Conservation (phyloP, 2,329 filamentous ascomycete species). For the Blastomyces gilchristii region DNA sequence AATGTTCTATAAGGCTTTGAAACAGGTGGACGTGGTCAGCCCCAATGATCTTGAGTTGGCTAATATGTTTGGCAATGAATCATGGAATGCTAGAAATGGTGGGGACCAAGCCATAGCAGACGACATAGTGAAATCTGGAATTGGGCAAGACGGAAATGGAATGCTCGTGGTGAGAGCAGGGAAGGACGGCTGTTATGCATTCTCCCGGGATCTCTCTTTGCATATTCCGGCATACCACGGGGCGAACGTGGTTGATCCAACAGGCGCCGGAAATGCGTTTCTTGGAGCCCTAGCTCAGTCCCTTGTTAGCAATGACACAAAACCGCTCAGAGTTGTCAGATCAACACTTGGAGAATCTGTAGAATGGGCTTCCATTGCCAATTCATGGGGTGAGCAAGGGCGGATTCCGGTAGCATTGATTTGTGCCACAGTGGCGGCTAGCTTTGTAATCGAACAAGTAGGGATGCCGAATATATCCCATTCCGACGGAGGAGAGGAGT, state of each 20-base stretch:
- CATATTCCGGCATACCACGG: conserved; percentile 74
- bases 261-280: conserved; percentile 88
- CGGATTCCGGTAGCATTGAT: conserved; percentile 55
- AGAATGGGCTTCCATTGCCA: conserved; percentile 39
- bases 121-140: conserved; percentile 28
- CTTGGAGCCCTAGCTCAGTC: conserved; percentile 53
- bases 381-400: conserved; percentile 39
- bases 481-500: conserved; percentile 26
- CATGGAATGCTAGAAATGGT: conserved; percentile 25
- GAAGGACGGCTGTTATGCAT: conserved; percentile 48
- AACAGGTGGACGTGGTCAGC: conserved; percentile 50
- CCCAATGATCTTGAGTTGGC: conserved; percentile 89
- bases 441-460: conserved; percentile 90
- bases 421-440: conserved; percentile 74
- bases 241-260: conserved; percentile 68
- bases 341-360: conserved; percentile 39
- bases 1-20: conserved; percentile 44
- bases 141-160: conserved; percentile 30
- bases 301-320: conserved; percentile 36
- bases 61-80: conserved; percentile 60
- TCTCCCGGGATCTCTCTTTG: conserved; percentile 31
- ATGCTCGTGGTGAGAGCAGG: conserved; percentile 48
- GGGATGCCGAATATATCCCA: conserved; percentile 54
- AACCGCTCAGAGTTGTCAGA: conserved; percentile 23
- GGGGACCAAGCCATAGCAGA: conserved; percentile 26